Evolutionary conservation across 2,329 filamentous ascomycete species (phyloP).

Genomic region (Seiridium unicorne): DNA sequence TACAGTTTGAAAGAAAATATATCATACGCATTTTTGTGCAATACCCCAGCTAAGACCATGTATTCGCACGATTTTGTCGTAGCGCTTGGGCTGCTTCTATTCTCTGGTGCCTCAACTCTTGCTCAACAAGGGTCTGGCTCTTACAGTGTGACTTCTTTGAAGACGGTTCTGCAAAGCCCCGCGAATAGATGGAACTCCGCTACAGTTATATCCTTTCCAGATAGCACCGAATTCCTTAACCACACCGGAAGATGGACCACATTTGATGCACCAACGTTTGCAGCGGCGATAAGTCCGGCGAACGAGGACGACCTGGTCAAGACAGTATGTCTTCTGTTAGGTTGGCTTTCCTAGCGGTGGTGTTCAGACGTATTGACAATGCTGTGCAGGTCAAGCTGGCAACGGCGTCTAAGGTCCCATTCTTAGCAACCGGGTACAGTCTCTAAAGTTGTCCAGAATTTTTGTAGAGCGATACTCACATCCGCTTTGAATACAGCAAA

Average conservation of each 20-base stretch:
- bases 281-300: not conserved
- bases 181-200: not conserved
- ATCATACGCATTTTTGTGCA: too few species aligned
- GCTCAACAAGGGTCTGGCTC: too few species aligned
- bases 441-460: too few species aligned
- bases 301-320: conserved; percentile 1
- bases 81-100: too few species aligned
- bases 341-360: not conserved
- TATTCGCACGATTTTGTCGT: too few species aligned
- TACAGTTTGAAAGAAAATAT: too few species aligned
- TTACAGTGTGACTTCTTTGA: too few species aligned
- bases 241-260: conserved; percentile 2
- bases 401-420: conserved; percentile 25
- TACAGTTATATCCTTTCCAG: not conserved
- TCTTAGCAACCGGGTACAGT: conserved; percentile 32
- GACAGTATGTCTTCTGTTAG: not conserved
- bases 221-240: not conserved
- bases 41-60: too few species aligned
- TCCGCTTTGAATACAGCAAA: too few species aligned
- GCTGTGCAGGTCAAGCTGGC: conserved; percentile 13
- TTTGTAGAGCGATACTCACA: too few species aligned
- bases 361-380: not conserved
- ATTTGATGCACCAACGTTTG: not conserved
- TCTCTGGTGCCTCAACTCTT: too few species aligned
- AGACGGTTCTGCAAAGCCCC: too few species aligned